Conservation (phyloP, 257 asterid genomes). For the Nicotiana otophora region DNA sequence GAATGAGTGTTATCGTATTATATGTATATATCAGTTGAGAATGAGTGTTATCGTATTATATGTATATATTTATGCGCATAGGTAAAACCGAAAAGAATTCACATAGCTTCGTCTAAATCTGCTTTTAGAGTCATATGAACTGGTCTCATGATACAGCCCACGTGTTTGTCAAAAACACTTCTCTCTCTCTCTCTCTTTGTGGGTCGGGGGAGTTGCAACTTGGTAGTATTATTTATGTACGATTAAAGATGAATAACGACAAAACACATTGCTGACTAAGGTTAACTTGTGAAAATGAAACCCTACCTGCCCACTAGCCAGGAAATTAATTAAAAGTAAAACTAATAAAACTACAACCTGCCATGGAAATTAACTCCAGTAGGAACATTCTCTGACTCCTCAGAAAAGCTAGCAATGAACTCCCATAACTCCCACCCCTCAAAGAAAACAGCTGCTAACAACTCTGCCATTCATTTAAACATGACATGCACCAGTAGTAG, state of each 20-base stretch:
- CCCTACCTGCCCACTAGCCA: background rate
- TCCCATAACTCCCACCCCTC: background rate
- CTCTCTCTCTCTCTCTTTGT: background rate
- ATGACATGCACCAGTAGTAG: conserved; percentile 7
- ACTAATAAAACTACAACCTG: background rate
- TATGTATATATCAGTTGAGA: too few species aligned
- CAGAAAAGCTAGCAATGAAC: background rate
- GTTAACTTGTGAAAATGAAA: background rate
- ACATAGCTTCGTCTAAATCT: too few species aligned
- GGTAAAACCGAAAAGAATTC: too few species aligned
- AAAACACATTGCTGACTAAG: background rate
- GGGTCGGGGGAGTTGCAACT: background rate
- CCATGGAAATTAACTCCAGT: background rate
- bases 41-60: too few species aligned
- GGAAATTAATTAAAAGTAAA: background rate
- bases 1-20: too few species aligned
- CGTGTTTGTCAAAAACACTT: background rate
- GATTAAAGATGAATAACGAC: background rate
- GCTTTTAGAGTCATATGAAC: background rate
- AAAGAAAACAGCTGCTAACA: background rate
- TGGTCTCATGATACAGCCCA: background rate
- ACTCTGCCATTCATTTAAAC: background rate
- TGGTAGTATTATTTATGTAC: background rate
- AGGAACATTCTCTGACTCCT: background rate
- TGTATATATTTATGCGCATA: too few species aligned